phyloP scores from a whole-genome alignment of 495 filamentous ascomycete genomes.

The Aspergillus ellipticus region DNA sequence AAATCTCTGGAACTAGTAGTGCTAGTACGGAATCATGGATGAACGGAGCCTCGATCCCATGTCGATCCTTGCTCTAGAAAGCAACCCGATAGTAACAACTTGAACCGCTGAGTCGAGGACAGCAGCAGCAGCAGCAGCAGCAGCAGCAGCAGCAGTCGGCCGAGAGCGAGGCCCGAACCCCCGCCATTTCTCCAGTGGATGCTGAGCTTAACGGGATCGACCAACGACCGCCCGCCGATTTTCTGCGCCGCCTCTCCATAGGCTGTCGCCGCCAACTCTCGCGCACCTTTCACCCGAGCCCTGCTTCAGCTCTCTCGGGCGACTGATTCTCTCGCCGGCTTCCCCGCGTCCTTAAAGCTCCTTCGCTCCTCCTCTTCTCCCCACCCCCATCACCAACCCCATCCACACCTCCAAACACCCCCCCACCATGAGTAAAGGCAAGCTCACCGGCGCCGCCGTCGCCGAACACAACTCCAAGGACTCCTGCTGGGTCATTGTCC shows the following conservation, averaged over 20 bases:
- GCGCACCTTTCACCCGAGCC: background rate
- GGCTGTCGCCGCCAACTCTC: too few species aligned
- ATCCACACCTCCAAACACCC: background rate
- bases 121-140: too few species aligned
- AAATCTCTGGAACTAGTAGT: too few species aligned
- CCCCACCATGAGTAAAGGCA: slow-evolving; percentile 35
- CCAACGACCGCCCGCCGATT: slow-evolving; percentile 9
- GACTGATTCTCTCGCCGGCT: background rate
- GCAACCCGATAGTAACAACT: too few species aligned
- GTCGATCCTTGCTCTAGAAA: too few species aligned
- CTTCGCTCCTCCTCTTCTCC: background rate
- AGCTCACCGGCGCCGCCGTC: slow-evolving; percentile 70
- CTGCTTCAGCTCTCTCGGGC: background rate
- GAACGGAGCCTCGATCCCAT: too few species aligned
- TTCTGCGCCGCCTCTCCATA: background rate
- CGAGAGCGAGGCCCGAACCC: too few species aligned
- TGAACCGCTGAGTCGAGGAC: too few species aligned
- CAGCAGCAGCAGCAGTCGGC: too few species aligned
- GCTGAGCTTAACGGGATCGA: background rate
- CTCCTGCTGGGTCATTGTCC: slow-evolving; percentile 79
- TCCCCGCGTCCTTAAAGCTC: background rate
- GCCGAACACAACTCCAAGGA: slow-evolving; percentile 80
- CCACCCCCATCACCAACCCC: slow-evolving; percentile 1
- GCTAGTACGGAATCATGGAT: too few species aligned
- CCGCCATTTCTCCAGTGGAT: too few species aligned